A percentile compares a stretch with the other conserved stretches of the same genome.
phyloP scores from a whole-genome alignment of 257 asterid species.

The Solanum infundibuliforme region DNA sequence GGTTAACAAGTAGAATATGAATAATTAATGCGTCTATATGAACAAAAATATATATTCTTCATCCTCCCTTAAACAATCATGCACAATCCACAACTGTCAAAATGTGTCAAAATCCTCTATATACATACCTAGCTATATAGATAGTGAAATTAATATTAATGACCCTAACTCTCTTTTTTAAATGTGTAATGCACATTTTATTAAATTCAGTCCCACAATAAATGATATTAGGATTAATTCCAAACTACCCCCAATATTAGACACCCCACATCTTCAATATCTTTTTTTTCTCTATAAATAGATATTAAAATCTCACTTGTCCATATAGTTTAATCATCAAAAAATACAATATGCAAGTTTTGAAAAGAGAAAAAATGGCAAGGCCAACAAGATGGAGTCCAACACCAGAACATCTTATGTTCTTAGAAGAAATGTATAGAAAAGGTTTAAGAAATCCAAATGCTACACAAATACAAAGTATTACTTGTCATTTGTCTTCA shows the following conservation, averaged over 20 bases:
- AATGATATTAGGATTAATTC: not conserved
- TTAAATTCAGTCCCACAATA: not conserved
- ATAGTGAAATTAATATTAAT: not conserved
- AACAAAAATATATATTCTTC: not conserved
- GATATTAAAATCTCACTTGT: not conserved
- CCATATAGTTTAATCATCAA: not conserved
- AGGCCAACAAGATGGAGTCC: slow-evolving; percentile 68
- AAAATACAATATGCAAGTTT: not conserved
- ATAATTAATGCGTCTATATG: not conserved
- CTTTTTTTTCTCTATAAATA: not conserved
- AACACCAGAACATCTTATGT: slow-evolving; percentile 64
- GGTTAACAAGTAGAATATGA: not conserved
- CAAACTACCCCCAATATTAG: not conserved
- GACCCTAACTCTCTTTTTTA: not conserved
- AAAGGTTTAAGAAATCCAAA: slow-evolving; percentile 62
- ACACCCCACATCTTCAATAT: not conserved
- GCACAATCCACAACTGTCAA: not conserved
- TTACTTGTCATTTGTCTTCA: slow-evolving; percentile 47
- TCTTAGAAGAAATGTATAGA: slow-evolving; percentile 64
- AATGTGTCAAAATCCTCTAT: not conserved
- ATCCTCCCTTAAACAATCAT: not conserved
- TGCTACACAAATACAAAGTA: slow-evolving; percentile 72
- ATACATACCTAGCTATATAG: not conserved
- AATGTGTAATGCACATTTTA: not conserved
- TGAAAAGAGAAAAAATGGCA: not conserved